Percentiles rank a stretch among this genome's conserved stretches.
Evolutionary conservation across 176 grass and related monocot genomes (phyloP).

Genomic region (Rhynchospora tenuis): DNA sequence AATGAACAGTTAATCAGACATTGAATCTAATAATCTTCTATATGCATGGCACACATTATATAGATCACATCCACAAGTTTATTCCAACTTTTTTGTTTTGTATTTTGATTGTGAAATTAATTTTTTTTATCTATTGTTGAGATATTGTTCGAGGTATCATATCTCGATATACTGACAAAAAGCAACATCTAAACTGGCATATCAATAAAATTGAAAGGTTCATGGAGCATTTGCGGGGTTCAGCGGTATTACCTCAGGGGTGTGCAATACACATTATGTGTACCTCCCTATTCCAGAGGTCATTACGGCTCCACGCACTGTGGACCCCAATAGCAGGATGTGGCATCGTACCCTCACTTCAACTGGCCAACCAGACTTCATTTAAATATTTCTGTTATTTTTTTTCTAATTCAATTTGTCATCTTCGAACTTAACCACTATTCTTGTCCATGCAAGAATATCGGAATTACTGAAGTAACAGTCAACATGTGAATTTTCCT

Average conservation of each 20-base stretch:
- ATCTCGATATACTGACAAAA: not conserved
- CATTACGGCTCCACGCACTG: slow-evolving; percentile 44
- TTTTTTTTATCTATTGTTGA: too few species aligned
- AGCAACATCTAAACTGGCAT: not conserved
- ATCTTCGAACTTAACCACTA: slow-evolving; percentile 16
- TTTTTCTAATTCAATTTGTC: not conserved
- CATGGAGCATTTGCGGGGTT: slow-evolving; percentile 96
- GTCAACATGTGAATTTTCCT: not conserved
- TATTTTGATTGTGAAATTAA: not conserved
- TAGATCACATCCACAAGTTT: not conserved
- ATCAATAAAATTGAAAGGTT: slow-evolving; percentile 40
- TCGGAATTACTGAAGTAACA: not conserved
- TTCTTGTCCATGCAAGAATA: slow-evolving; percentile 10
- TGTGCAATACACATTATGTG: slow-evolving; percentile 76
- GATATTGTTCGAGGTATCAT: not conserved
- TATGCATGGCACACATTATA: not conserved
- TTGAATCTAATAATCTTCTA: not conserved
- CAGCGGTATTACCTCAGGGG: slow-evolving; percentile 84
- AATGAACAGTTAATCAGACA: not conserved
- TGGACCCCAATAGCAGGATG: slow-evolving; percentile 94
- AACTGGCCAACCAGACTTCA: slow-evolving; percentile 82
- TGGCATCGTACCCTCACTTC: slow-evolving; percentile 93
- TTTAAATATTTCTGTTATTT: slow-evolving; percentile 26
- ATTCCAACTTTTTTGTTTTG: not conserved
- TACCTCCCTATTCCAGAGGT: slow-evolving; percentile 86